Base-by-base conservation (phyloP, 257 asterid species). In the Jaltomata sinuosa region DNA sequence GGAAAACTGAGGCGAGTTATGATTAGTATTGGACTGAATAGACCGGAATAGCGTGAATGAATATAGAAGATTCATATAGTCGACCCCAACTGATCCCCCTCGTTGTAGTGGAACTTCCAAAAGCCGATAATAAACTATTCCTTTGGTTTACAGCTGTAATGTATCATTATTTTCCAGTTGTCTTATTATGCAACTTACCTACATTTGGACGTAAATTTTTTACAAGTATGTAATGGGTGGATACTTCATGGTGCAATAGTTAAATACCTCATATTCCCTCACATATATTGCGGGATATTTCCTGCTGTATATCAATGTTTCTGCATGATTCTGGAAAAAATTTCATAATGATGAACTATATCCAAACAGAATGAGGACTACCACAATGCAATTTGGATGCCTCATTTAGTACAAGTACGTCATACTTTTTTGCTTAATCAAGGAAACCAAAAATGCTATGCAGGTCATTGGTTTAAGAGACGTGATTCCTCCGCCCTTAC, bases 401-500 rank as follows among this genome's bases (percentile, higher is more conserved):
- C 45, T 65, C 42, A 65, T 65, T 31, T 42, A 42, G 55, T 42
- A 72, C 12, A 72, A 42, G 59, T 45, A 45, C n/a, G 12, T 42
- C 36, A 25, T 74, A 74, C 11, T n/a, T 79, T n/a, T 36, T 52
- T 85, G 76, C 79, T 79, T n/a, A 18, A 54, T 38, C 15, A 25
- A 62, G 31, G 31, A 16, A 25, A 65, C 21, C 11, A 27, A 55
- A 53, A 53, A n/a, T 79, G 55, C 84, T 76, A 32, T 83, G 16
- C 94, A 97, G 99, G 97, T 97, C 45, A 89, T 87, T 81, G 96
- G 87, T 25, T 10, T 97, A 84, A 93, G 86, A 88, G 99, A 97
- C 82, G 97, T 97, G 81, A 90, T 97, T 88, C 99, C 99, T 86
- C 98, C 99, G 52, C 99, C 99, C 14, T 29, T 91, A 67, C 89